phyloP scores from a whole-genome alignment of 352 stramenopile genomes.

The Pythium aphanidermatum region DNA sequence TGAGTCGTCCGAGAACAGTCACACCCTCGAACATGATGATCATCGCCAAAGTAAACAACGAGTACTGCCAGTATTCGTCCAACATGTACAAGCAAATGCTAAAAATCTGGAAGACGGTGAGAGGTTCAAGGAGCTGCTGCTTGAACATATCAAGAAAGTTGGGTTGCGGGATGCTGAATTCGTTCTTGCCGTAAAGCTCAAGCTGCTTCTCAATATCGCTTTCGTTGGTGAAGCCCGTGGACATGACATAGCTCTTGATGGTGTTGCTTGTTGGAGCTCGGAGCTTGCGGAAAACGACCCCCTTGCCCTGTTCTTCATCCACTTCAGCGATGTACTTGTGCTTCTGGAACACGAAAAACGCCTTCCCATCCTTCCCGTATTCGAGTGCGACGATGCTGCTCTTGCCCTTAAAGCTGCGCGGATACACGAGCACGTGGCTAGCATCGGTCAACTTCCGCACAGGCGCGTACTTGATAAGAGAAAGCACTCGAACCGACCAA shows the following conservation, averaged over 20 bases:
- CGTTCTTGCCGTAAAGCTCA: slow-evolving; percentile 87
- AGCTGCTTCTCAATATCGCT: slow-evolving; percentile 35
- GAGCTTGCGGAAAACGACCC: slow-evolving; percentile 77
- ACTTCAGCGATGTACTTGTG: slow-evolving; percentile 80
- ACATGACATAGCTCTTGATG: slow-evolving; percentile 59
- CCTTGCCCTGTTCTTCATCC: slow-evolving; percentile 45
- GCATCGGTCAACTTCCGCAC: slow-evolving; percentile 51
- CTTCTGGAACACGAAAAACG: slow-evolving; percentile 87
- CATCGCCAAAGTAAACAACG: slow-evolving; percentile 97
- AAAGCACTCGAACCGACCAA: slow-evolving; percentile 76
- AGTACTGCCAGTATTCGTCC: slow-evolving; percentile 99
- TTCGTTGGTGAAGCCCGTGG: slow-evolving; percentile 41
- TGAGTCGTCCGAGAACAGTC: slow-evolving; percentile 93
- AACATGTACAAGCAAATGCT: slow-evolving; percentile 98
- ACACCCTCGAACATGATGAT: slow-evolving; percentile 98
- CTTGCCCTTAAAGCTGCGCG: slow-evolving; percentile 84
- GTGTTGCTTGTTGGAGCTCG: slow-evolving; percentile 54
- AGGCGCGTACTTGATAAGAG: slow-evolving; percentile 82
- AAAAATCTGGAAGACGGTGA: slow-evolving; percentile 99
- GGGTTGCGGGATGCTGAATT: slow-evolving; percentile 93
- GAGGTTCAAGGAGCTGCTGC: slow-evolving; percentile 96
- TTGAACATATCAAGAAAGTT: slow-evolving; percentile 95
- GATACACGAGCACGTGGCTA: slow-evolving; percentile 77
- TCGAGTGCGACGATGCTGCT: slow-evolving; percentile 77
- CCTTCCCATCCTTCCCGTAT: slow-evolving; percentile 31